Conservation (phyloP, 805 yeast species). For the Cyberlindnera euphorbiae region DNA sequence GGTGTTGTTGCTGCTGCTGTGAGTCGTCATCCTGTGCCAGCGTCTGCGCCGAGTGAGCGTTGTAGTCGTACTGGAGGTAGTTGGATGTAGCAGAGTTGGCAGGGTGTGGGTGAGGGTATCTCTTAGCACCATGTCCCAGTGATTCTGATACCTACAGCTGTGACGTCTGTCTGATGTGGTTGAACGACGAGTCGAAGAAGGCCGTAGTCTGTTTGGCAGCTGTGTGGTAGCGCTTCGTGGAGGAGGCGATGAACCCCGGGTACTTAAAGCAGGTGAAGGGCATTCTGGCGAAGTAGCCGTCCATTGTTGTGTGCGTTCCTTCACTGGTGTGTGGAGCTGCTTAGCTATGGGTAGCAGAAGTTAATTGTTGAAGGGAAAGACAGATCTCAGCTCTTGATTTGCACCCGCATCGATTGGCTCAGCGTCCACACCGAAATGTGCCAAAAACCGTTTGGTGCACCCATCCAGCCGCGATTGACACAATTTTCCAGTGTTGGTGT, state of each 20-base stretch:
- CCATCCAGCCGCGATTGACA: too few relatives aligned
- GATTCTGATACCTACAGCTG: constrained; percentile 26
- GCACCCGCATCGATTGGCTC: too few relatives aligned
- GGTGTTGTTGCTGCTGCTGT: constrained; percentile 1
- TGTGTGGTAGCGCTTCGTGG: constrained; percentile 34
- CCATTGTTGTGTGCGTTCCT: constrained; percentile 7
- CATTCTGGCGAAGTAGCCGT: constrained; percentile 26
- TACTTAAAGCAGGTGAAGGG: constrained; percentile 38
- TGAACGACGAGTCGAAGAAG: constrained; percentile 38
- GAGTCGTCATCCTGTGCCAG: constrained; percentile 19
- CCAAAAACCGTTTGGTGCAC: too few relatives aligned
- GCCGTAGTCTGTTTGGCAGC: constrained; percentile 30
- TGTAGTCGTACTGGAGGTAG: constrained; percentile 10
- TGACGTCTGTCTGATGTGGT: constrained; percentile 33
- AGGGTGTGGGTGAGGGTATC: constrained; percentile 31
- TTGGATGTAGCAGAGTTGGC: constrained; percentile 30
- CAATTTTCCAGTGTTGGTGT: too few relatives aligned
- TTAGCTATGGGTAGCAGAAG: neutral
- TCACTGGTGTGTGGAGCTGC: too few relatives aligned
- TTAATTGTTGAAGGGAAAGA: neutral
- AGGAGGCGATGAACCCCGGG: constrained; percentile 30
- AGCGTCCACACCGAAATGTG: too few relatives aligned
- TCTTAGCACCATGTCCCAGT: constrained; percentile 17
- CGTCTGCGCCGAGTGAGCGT: constrained; percentile 3
- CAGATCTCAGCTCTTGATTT: too few relatives aligned